Base-by-base conservation (phyloP, 352 stramenopile species). In the Phytophthora pluvialis region DNA sequence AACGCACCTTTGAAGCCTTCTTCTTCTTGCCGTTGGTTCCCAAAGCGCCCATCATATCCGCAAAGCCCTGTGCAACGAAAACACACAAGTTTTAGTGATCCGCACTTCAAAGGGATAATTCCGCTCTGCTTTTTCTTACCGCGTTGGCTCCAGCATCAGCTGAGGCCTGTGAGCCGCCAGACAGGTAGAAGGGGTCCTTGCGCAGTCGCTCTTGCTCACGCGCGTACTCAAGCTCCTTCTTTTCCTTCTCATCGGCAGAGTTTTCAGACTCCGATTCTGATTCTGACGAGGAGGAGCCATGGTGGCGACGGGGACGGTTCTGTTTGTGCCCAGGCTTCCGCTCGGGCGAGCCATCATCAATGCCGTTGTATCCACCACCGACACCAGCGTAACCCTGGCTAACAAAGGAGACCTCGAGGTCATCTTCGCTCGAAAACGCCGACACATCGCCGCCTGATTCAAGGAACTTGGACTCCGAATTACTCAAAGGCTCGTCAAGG, bases 181-280 rank as follows among this genome's bases (percentile, higher is more conserved):
- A 89, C 18, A 95, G 54, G 38, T 95, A 95, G 70, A 95, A 95
- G 7, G 85, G 85, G 54, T 95, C 86, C 49, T 82, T 90, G 31
- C 83, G 82, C 48, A 92, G 43, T 7, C 82, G 80, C 46, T 91
- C 80, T 69, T 91, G 81, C 61, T 91, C 83, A 33, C 57, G 51
- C 8, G 51, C 73, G 44, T 87, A 72, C 44, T 86, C 60, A 10
- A 67, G 78, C 54, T 81, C 59, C 11, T 72, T 71, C 40, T 69
- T 70, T 29, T 77, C 70, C 26, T 82, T 83, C 16, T 77, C 69
- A 18, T 86, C 76, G 3, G 76, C 72, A 4, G 77, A 80, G 28
- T 72, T 60, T 16, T 65, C 70, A 2, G 73, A 68, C 28, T 67
- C 58, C 3, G 63, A 82, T 38, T 71, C 64, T 11, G 68, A 73